Base-by-base conservation (phyloP, 306 rosid genomes). In the Hylodesmum podocarpum region DNA sequence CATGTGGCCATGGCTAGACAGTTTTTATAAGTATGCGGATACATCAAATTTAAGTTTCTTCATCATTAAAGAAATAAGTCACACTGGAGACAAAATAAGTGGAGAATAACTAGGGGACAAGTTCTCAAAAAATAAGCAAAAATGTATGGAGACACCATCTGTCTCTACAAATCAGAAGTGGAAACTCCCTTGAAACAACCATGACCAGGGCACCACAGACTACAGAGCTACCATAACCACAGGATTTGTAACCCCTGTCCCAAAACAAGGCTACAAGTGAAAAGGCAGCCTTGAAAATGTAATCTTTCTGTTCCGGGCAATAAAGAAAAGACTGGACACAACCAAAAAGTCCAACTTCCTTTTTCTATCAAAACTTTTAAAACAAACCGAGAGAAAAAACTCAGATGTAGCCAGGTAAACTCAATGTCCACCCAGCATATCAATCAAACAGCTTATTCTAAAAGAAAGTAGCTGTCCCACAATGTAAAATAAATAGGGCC, bases 161-260 rank as follows among this genome's bases (percentile, higher is more conserved):
- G 66, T 11, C 72, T 59, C 54, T n/a, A 59, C 50, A 46, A 21
- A 69, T 58, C 40, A 69, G 54, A 49, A 33, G 8, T 31, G 29
- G 29, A 18, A 78, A 61, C 22, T 58, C 43, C 77, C 34, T 78
- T 46, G 18, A 46, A 27, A 51, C 28, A 63, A 29, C 59, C 77
- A 58, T 14, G 21, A 12, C 27, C 8, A 15, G 72, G 53, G 43
- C 27, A 44, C 46, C 6, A 25, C 14, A 16, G 66, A 51, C 14
- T 65, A 22, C 73, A 16, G n/a, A 69, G 36, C 47, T 15, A 8
- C 47, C 24, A 33, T 4, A 44, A 61, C 31, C 79, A 61, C 40
- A 36, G 25, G 73, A 76, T 39, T 65, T 43, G 49, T 31, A 36
- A 64, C 43, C 33, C 28, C 72, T 49, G 66, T 64, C 21, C 39